A percentile compares a stretch with the other conserved stretches of the same genome.
phyloP scores from a whole-genome alignment of 139 green algal species.

The Chlorella vulgaris region DNA sequence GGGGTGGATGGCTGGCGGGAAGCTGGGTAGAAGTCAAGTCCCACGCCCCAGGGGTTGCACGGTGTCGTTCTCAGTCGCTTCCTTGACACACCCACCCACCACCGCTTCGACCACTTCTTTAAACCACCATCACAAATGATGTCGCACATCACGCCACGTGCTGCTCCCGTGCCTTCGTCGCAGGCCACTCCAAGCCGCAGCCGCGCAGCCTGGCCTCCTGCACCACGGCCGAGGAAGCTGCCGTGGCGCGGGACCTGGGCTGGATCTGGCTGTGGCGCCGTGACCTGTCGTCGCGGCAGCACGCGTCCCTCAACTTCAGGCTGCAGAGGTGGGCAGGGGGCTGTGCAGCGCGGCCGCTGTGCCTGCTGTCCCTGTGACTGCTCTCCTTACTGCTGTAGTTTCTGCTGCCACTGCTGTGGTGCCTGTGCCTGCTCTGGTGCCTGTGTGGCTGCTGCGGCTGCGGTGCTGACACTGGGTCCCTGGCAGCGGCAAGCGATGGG shows the following conservation, averaged over 20 bases:
- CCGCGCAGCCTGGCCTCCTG: conserved; percentile 22
- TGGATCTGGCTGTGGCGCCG: conserved; percentile 30
- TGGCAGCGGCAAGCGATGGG: too few relatives aligned
- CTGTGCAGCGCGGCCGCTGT: background rate
- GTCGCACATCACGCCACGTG: too few relatives aligned
- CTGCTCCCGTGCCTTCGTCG: too few relatives aligned
- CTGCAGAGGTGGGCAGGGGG: conserved; percentile 12
- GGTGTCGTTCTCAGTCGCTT: too few relatives aligned
- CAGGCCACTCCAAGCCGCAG: conserved; percentile 27
- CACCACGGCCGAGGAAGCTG: conserved; percentile 14
- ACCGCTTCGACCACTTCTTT: too few relatives aligned
- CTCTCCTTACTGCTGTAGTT: background rate
- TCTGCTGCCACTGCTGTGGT: background rate
- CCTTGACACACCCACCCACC: too few relatives aligned
- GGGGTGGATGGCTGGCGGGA: background rate
- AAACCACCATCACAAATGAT: too few relatives aligned
- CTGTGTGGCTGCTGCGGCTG: background rate
- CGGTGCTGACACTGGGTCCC: background rate
- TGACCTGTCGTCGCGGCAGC: background rate
- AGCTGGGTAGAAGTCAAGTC: too few relatives aligned
- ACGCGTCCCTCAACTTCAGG: conserved; percentile 29
- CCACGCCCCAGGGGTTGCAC: too few relatives aligned
- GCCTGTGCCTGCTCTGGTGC: background rate
- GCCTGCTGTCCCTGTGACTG: background rate
- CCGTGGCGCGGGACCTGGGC: conserved; percentile 20